Evolutionary conservation across 2,329 filamentous ascomycete genomes (phyloP).

Genomic region (Endoconidiophora laricicola): DNA sequence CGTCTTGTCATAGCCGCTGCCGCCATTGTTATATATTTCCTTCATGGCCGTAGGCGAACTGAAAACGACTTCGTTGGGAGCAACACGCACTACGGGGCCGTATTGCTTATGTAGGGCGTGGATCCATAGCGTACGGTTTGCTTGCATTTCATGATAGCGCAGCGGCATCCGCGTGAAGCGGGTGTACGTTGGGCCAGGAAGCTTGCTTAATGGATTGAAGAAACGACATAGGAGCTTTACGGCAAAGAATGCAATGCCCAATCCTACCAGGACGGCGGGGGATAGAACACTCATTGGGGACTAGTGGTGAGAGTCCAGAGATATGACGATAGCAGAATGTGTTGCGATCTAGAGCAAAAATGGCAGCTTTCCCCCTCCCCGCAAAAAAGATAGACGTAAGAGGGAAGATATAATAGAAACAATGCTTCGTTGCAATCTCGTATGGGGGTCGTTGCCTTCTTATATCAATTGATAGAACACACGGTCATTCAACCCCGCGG

Average conservation of each 20-base stretch:
- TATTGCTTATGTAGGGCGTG: constrained; percentile 39
- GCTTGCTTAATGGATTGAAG: constrained; percentile 20
- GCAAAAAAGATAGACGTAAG: too few species aligned
- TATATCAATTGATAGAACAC: not conserved
- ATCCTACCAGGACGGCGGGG: constrained; percentile 17
- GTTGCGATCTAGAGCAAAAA: too few species aligned
- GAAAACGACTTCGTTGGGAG: constrained; percentile 43
- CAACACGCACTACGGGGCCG: constrained; percentile 40
- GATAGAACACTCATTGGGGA: constrained; percentile 15
- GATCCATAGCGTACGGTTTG: constrained; percentile 36
- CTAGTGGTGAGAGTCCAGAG: too few species aligned
- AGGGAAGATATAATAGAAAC: too few species aligned
- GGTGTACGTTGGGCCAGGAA: constrained; percentile 33
- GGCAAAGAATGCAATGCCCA: constrained; percentile 16
- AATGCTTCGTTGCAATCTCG: too few species aligned
- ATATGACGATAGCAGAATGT: too few species aligned
- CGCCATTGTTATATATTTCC: constrained; percentile 45
- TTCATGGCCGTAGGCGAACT: constrained; percentile 38
- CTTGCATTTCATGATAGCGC: constrained; percentile 40
- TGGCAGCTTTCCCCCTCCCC: too few species aligned
- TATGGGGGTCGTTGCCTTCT: not conserved
- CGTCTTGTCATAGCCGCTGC: constrained; percentile 49
- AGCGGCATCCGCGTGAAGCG: constrained; percentile 33
- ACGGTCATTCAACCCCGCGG: not conserved
- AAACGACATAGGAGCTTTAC: constrained; percentile 18